Conservation (phyloP, 2,329 filamentous ascomycete species). For the Fusarium sp. region DNA sequence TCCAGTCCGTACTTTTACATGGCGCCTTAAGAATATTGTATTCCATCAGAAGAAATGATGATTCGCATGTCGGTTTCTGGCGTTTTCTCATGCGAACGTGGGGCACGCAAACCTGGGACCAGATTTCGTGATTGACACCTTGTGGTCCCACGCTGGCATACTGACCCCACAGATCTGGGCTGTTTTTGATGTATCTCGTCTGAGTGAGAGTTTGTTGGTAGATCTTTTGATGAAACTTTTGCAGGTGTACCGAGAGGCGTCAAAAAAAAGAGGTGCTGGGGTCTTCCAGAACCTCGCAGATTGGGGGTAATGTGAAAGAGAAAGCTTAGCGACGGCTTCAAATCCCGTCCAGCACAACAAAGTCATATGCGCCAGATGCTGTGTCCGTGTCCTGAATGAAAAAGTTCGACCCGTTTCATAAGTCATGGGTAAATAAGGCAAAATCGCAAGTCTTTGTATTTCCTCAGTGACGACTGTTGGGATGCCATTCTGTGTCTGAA, state of each 20-base stretch:
- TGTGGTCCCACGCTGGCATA: not conserved
- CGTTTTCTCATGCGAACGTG: not conserved
- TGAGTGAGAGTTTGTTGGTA: not conserved
- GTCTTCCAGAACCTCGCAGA: not conserved
- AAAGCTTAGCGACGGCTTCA: not conserved
- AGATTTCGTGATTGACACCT: conserved; percentile 36
- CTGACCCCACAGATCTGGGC: conserved; percentile 27
- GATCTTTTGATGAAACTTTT: not conserved
- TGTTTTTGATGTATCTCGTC: conserved; percentile 22
- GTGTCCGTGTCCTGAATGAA: conserved; percentile 21
- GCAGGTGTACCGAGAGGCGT: not conserved
- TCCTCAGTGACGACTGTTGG: conserved; percentile 33
- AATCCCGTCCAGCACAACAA: conserved; percentile 8
- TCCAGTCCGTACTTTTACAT: not conserved
- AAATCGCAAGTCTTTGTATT: not conserved
- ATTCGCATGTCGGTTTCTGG: not conserved
- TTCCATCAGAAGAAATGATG: not conserved
- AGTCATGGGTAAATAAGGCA: conserved; percentile 12
- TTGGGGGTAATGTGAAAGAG: not conserved
- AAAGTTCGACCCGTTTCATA: conserved; percentile 9
- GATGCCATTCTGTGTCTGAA: conserved; percentile 41
- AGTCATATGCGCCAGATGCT: conserved; percentile 22
- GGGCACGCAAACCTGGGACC: conserved; percentile 22
- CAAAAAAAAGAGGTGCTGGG: not conserved
- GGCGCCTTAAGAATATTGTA: not conserved